A percentile compares a stretch with the other conserved stretches of the same genome.
Evolutionary conservation across 768 basidiomycete species (phyloP).

Genomic region (Tricholoma saponaceum): DNA sequence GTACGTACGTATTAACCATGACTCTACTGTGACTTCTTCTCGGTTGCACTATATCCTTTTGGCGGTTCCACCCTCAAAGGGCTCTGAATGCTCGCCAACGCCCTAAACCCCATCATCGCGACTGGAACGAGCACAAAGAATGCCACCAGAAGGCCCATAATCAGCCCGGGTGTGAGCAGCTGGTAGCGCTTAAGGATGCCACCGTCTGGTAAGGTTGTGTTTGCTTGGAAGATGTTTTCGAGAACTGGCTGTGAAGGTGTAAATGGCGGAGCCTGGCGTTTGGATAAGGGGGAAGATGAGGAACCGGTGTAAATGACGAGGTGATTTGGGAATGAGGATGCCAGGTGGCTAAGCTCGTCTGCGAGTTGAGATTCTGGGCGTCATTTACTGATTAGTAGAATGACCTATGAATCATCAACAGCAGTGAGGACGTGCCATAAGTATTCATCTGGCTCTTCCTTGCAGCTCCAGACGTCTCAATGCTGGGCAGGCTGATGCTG

Average conservation of each 20-base stretch:
- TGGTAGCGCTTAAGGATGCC: constrained; percentile 75
- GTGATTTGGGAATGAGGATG: constrained; percentile 50
- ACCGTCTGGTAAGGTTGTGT: constrained; percentile 38
- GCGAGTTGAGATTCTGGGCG: constrained; percentile 41
- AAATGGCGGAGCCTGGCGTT: constrained; percentile 22
- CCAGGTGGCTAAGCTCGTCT: constrained; percentile 44
- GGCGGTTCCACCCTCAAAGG: constrained; percentile 59
- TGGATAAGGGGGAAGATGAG: constrained; percentile 23
- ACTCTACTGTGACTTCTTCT: constrained; percentile 64
- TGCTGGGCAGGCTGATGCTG: constrained; percentile 50
- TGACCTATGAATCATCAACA: background rate
- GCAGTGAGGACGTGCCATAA: constrained; percentile 42
- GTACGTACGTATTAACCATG: background rate
- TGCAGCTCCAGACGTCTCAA: constrained; percentile 35
- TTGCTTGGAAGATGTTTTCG: constrained; percentile 17
- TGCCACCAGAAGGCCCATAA: constrained; percentile 56
- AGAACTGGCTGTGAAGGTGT: constrained; percentile 10
- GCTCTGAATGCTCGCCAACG: constrained; percentile 72
- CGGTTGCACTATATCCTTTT: constrained; percentile 62
- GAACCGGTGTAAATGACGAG: constrained; percentile 67
- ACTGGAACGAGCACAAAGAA: constrained; percentile 69
- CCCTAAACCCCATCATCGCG: constrained; percentile 56
- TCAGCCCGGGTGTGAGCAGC: constrained; percentile 72
- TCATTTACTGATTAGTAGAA: constrained; percentile 5
- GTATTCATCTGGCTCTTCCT: constrained; percentile 46